A percentile compares a stretch with the other conserved stretches of the same genome.
phyloP scores from a whole-genome alignment of 164 flowering plant species.

The Dillenia turbinata region DNA sequence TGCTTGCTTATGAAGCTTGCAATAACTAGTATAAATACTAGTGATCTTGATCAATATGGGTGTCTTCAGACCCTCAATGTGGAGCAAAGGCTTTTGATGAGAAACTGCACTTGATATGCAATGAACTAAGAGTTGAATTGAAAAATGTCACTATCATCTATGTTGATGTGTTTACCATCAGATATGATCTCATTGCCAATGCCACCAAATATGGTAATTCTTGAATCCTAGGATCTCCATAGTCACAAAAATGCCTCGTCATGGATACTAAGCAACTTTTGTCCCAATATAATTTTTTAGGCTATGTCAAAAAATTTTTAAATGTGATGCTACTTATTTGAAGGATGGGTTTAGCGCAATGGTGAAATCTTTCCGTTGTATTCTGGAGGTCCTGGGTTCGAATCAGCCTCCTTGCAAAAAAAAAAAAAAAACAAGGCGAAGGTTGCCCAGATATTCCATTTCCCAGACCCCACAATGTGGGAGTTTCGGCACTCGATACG shows the following conservation, averaged over 20 bases:
- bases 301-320: too few species aligned
- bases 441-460: too few species aligned
- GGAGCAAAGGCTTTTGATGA: constrained; percentile 41
- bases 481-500: too few species aligned
- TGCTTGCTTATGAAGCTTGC: constrained; percentile 41
- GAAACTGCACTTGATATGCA: constrained; percentile 23
- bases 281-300: too few species aligned
- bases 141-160: constrained; percentile 39
- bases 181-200: constrained; percentile 46
- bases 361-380: too few species aligned
- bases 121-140: constrained; percentile 24
- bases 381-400: too few species aligned
- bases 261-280: not conserved
- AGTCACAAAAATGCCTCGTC: not conserved
- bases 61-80: constrained; percentile 38
- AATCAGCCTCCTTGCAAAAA: too few species aligned
- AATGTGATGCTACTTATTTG: not conserved
- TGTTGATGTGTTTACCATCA: constrained; percentile 46
- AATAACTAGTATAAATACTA: constrained; percentile 9
- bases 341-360: too few species aligned
- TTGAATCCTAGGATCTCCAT: not conserved
- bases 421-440: too few species aligned
- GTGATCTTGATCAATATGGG: constrained; percentile 36
- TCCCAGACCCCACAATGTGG: too few species aligned
- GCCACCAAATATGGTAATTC: constrained; percentile 35